These are phyloP conservation scores for Agaricus sinodeliciosus DNA, from an alignment of 768 basidiomycete species.

Conservation along the genomic window DNA sequence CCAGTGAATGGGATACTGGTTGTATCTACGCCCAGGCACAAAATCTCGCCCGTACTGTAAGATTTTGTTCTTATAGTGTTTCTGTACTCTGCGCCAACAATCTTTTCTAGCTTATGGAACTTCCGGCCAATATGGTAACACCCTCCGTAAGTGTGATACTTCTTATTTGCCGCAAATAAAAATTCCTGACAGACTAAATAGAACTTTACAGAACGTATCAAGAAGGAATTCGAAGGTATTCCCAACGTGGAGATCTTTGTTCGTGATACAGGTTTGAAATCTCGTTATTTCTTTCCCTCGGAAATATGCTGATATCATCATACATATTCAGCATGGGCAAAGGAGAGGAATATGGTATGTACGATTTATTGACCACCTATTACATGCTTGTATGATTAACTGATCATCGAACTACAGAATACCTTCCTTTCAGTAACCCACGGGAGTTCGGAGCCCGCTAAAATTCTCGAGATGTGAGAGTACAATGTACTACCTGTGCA, in stretches of 20 bases:
- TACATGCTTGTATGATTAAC: not conserved
- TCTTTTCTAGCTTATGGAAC: conserved; percentile 61
- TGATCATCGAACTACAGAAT: conserved; percentile 32
- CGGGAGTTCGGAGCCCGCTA: conserved; percentile 77
- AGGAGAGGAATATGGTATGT: conserved; percentile 83
- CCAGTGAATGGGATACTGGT: conserved; percentile 68
- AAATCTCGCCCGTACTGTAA: conserved; percentile 72
- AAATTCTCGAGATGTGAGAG: conserved; percentile 76
- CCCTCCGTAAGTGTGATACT: conserved; percentile 49
- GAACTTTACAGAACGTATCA: conserved; percentile 66
- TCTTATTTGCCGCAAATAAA: not conserved
- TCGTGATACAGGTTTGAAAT: conserved; percentile 62
- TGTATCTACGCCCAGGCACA: conserved; percentile 70
- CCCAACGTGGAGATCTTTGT: conserved; percentile 64
- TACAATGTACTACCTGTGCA: not conserved
- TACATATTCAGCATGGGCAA: conserved; percentile 60
- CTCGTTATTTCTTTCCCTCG: not conserved
- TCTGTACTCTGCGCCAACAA: not conserved
- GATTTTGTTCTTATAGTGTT: conserved; percentile 11
- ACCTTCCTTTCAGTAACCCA: conserved; percentile 85
- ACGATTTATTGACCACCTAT: not conserved
- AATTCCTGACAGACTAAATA: conserved; percentile 17
- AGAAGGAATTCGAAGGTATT: conserved; percentile 58
- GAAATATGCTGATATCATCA: not conserved
- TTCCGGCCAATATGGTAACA: conserved; percentile 82